These are phyloP conservation scores for Diaporthe amygdali DNA, from an alignment of 2,329 filamentous ascomycete genomes.

Conservation along the genomic window DNA sequence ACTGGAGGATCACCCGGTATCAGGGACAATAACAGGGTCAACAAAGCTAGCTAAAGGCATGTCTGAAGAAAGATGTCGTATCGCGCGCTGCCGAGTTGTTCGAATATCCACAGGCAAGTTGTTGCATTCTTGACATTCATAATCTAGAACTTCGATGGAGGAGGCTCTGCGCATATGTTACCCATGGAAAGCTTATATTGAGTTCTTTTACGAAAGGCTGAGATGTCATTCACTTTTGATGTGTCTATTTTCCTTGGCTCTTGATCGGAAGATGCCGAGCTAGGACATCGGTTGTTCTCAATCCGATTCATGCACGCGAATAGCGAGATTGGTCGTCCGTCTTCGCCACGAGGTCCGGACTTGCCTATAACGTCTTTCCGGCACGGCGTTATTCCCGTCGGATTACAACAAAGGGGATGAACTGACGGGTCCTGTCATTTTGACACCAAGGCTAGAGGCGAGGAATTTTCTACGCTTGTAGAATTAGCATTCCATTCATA, in stretches of 20 bases:
- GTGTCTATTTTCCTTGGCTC: neutral
- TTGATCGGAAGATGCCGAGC: neutral
- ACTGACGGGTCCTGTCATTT: neutral
- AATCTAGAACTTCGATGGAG: neutral
- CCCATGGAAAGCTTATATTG: neutral
- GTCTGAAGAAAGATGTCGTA: too few relatives aligned
- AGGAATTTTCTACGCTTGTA: neutral
- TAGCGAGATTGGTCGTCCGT: neutral
- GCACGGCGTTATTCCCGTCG: neutral
- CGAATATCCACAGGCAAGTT: neutral
- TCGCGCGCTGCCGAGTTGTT: too few relatives aligned
- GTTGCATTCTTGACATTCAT: neutral
- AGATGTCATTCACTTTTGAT: neutral
- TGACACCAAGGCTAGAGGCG: neutral
- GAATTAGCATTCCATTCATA: neutral
- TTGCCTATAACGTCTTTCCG: neutral
- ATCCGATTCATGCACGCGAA: neutral
- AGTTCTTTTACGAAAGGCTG: neutral
- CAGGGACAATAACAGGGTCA: neutral
- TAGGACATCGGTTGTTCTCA: neutral
- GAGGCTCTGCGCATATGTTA: neutral
- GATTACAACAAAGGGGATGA: neutral
- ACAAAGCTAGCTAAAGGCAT: neutral
- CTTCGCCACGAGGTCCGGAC: neutral
- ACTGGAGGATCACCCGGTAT: neutral